phyloP scores from a whole-genome alignment of 495 filamentous ascomycete genomes.

The Letharia columbiana region DNA sequence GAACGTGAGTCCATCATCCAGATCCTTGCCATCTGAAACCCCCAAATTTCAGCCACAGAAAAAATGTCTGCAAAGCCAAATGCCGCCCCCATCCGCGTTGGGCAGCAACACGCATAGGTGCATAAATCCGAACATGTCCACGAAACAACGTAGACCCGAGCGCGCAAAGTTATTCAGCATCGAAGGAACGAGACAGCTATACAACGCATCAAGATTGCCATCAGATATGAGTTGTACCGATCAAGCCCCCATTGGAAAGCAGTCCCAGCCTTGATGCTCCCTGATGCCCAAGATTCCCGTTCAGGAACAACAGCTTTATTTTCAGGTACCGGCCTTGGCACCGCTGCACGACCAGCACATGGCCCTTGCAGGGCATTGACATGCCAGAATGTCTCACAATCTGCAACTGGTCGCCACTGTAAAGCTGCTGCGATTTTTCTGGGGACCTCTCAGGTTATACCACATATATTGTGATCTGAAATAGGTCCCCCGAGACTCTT shows the following conservation, averaged over 20 bases:
- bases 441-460: neutral
- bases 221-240: neutral
- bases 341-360: constrained; percentile 6
- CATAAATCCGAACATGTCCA: constrained; percentile 6
- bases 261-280: neutral
- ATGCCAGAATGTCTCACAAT: neutral
- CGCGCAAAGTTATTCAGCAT: neutral
- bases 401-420: neutral
- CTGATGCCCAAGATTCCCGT: constrained; percentile 3
- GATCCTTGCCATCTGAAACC: constrained; percentile 9
- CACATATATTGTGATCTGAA: constrained; percentile 3
- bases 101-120: constrained; percentile 9
- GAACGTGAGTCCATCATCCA: neutral
- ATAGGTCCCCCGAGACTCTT: neutral
- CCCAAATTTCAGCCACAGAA: neutral
- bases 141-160: constrained; percentile 3
- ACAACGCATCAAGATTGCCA: constrained; percentile 3
- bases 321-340: neutral
- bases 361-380: neutral
- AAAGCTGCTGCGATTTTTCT: neutral
- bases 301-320: constrained; percentile 1
- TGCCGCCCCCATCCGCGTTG: constrained; percentile 4
- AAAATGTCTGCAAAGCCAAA: neutral
- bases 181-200: neutral
- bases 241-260: neutral